These are phyloP conservation scores for Leishmania martiniquensis DNA, from an alignment of 208 protist species.

Conservation along the genomic window DNA sequence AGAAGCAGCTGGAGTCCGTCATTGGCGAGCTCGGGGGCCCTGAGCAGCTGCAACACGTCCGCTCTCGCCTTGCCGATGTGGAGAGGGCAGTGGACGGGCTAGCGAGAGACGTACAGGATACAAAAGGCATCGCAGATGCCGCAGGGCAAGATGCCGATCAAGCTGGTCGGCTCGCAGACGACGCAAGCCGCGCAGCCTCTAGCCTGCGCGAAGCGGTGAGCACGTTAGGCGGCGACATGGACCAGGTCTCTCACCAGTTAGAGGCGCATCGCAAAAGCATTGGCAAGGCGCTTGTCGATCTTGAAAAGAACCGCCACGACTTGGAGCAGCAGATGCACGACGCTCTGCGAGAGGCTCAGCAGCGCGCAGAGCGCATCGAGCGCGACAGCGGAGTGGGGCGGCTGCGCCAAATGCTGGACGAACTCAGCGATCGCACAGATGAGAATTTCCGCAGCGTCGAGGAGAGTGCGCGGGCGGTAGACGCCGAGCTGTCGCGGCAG, in stretches of 20 bases:
- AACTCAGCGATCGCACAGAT: slow-evolving; percentile 82
- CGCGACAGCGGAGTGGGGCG: slow-evolving; percentile 47
- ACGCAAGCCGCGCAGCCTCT: slow-evolving; percentile 38
- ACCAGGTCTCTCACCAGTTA: slow-evolving; percentile 34
- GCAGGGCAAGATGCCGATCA: slow-evolving; percentile 53
- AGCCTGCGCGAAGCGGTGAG: slow-evolving; percentile 42
- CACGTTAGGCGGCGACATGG: slow-evolving; percentile 36
- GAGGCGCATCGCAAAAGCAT: slow-evolving; percentile 44
- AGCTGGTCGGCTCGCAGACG: slow-evolving; percentile 48
- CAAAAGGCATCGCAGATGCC: slow-evolving; percentile 25
- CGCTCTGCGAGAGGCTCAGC: slow-evolving; percentile 47
- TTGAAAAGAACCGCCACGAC: slow-evolving; percentile 39
- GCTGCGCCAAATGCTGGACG: slow-evolving; percentile 69
- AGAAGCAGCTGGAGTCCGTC: slow-evolving; percentile 48
- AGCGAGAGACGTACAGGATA: slow-evolving; percentile 46
- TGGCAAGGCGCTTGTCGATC: slow-evolving; percentile 45
- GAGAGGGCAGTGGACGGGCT: slow-evolving; percentile 47
- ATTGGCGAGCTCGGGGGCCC: slow-evolving; percentile 40
- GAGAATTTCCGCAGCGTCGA: slow-evolving; percentile 85
- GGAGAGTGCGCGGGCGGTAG: slow-evolving; percentile 75
- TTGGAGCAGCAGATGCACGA: slow-evolving; percentile 52
- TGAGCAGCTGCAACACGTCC: slow-evolving; percentile 41
- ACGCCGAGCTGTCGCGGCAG: slow-evolving; percentile 65
- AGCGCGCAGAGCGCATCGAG: slow-evolving; percentile 44
- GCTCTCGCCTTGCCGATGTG: slow-evolving; percentile 52